These are phyloP conservation scores for Paspalum notatum DNA, from an alignment of 176 grass and related monocot genomes.

Conservation along the genomic window DNA sequence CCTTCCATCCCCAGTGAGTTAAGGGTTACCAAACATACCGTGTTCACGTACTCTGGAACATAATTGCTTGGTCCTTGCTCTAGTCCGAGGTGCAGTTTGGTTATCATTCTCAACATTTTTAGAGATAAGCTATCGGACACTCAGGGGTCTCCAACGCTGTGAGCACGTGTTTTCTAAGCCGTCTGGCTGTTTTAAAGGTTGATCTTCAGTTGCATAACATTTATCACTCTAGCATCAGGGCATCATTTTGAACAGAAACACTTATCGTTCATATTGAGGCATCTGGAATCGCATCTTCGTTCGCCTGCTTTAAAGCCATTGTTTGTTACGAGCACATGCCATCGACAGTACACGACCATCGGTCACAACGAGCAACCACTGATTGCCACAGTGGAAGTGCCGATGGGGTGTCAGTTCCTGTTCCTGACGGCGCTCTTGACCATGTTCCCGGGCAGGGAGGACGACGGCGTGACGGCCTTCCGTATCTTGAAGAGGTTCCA, in stretches of 20 bases:
- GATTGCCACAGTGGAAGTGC: too few relatives aligned
- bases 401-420: constrained; percentile 46
- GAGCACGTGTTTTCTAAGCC: too few relatives aligned
- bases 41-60: not conserved
- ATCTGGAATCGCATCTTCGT: not conserved
- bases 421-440: constrained; percentile 75
- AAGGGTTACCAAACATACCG: too few relatives aligned
- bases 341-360: not conserved
- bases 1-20: too few relatives aligned
- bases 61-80: not conserved
- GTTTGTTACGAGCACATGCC: too few relatives aligned
- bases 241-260: not conserved
- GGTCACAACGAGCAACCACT: not conserved
- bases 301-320: not conserved
- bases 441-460: constrained; percentile 55
- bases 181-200: not conserved
- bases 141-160: too few relatives aligned
- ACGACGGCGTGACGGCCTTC: constrained; percentile 75
- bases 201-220: not conserved
- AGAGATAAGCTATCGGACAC: too few relatives aligned
- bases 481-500: constrained; percentile 96
- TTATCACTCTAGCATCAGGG: not conserved
- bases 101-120: not conserved
- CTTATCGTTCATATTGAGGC: not conserved
- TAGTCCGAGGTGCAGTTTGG: not conserved